phyloP scores from a whole-genome alignment of 345 rosid species.

The Erodium maritimum region DNA sequence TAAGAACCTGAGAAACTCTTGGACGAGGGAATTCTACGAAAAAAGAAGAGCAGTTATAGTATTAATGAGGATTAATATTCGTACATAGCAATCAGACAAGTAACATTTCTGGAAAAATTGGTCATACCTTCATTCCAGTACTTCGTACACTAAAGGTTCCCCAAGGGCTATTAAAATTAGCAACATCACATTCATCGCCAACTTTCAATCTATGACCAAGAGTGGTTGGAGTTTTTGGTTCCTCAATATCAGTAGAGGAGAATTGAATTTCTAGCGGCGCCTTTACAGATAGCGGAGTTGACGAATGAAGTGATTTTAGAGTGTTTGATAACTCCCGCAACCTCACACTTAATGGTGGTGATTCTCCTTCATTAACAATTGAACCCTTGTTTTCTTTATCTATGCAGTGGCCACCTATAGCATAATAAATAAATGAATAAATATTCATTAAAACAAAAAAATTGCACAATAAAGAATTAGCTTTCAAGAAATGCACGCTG shows the following conservation, averaged over 20 bases:
- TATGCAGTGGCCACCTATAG: constrained; percentile 5
- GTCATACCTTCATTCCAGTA: constrained; percentile 42
- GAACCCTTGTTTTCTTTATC: constrained; percentile 37
- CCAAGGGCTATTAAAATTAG: constrained; percentile 31
- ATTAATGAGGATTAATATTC: neutral
- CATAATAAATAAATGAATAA: neutral
- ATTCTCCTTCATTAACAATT: constrained; percentile 19
- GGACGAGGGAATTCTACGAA: constrained; percentile 43
- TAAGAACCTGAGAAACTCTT: constrained; percentile 48
- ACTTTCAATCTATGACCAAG: constrained; percentile 3
- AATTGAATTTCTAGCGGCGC: constrained; percentile 16
- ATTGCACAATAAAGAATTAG: neutral
- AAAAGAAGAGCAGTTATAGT: neutral
- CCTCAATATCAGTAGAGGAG: constrained; percentile 11
- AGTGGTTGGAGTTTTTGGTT: constrained; percentile 48
- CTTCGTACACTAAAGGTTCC: constrained; percentile 29
- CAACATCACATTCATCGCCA: constrained; percentile 16
- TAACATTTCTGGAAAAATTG: neutral
- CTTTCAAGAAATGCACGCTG: constrained; percentile 3
- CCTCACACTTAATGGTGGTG: constrained; percentile 45
- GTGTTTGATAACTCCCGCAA: constrained; percentile 43
- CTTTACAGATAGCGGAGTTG: constrained; percentile 18
- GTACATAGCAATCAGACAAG: neutral
- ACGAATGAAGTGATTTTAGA: constrained; percentile 35
- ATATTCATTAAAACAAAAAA: constrained; percentile 1